Conservation (phyloP, 345 rosid genomes). For the Rubroshorea leprosula region DNA sequence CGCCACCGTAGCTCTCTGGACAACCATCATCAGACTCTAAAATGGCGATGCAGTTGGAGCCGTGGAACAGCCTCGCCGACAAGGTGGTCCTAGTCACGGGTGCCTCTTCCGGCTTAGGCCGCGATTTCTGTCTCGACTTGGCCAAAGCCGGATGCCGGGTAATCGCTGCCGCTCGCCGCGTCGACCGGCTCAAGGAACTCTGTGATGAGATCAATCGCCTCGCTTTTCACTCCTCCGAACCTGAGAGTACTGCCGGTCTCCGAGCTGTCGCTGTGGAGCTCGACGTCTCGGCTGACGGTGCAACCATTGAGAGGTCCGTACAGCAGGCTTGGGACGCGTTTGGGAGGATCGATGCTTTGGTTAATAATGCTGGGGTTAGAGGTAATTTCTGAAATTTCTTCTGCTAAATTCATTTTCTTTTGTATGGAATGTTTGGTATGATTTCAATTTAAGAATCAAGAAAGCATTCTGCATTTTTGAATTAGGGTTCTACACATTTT, state of each 20-base stretch:
- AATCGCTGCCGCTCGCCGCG: slow-evolving; percentile 66
- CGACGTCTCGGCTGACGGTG: slow-evolving; percentile 49
- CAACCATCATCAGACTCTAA: slow-evolving; percentile 13
- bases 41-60: slow-evolving; percentile 41
- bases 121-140: slow-evolving; percentile 62
- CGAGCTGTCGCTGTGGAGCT: slow-evolving; percentile 61
- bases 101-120: slow-evolving; percentile 72
- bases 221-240: not conserved
- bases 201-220: slow-evolving; percentile 52
- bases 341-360: slow-evolving; percentile 57
- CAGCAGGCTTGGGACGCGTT: slow-evolving; percentile 57
- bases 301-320: slow-evolving; percentile 39
- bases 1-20: not conserved
- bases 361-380: slow-evolving; percentile 70
- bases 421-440: too few relatives aligned
- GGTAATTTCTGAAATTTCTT: slow-evolving; percentile 34
- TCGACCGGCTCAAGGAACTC: slow-evolving; percentile 49
- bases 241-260: not conserved
- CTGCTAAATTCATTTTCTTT: too few relatives aligned
- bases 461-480: too few relatives aligned
- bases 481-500: too few relatives aligned
- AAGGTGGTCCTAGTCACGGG: slow-evolving; percentile 81
- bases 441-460: too few relatives aligned
- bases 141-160: slow-evolving; percentile 61
- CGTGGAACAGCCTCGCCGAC: slow-evolving; percentile 52